phyloP scores from a whole-genome alignment of 2,329 filamentous ascomycete genomes.

The Fusarium udum region DNA sequence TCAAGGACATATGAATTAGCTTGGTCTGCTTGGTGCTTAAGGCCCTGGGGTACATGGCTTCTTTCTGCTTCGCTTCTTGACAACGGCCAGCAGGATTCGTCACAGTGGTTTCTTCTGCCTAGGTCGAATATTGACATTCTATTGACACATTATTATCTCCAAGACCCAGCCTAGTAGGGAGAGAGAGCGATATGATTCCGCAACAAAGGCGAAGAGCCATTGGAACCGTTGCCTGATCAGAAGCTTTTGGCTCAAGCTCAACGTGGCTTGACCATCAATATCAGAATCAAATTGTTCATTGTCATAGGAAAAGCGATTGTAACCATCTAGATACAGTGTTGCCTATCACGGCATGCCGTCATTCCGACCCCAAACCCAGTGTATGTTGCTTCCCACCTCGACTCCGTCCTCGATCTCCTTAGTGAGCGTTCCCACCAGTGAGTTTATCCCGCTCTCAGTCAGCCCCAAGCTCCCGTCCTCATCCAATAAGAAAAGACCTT shows the following conservation, averaged over 20 bases:
- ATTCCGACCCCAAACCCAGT: not conserved
- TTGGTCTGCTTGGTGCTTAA: not conserved
- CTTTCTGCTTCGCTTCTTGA: not conserved
- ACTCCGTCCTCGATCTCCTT: rapidly evolving
- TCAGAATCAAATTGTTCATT: not conserved
- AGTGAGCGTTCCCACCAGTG: not conserved
- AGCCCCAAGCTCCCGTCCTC: rapidly evolving
- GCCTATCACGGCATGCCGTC: rapidly evolving
- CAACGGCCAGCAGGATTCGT: too few species aligned
- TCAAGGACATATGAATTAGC: rapidly evolving
- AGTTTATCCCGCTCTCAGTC: rapidly evolving
- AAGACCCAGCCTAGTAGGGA: not conserved
- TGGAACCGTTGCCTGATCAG: rapidly evolving
- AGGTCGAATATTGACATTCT: rapidly evolving
- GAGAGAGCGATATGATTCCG: not conserved
- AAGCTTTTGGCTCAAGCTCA: rapidly evolving
- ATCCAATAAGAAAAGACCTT: rapidly evolving
- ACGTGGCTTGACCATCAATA: not conserved
- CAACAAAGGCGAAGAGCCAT: rapidly evolving
- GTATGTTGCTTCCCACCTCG: rapidly evolving
- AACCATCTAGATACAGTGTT: rapidly evolving
- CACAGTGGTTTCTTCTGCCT: rapidly evolving
- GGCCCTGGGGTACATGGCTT: not conserved
- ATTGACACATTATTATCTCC: rapidly evolving
- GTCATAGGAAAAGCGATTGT: not conserved